Evolutionary conservation across 805 yeast genomes (phyloP), one percentile per base, ranked within the genome.

Genomic region (Kodamaea leandrae): DNA sequence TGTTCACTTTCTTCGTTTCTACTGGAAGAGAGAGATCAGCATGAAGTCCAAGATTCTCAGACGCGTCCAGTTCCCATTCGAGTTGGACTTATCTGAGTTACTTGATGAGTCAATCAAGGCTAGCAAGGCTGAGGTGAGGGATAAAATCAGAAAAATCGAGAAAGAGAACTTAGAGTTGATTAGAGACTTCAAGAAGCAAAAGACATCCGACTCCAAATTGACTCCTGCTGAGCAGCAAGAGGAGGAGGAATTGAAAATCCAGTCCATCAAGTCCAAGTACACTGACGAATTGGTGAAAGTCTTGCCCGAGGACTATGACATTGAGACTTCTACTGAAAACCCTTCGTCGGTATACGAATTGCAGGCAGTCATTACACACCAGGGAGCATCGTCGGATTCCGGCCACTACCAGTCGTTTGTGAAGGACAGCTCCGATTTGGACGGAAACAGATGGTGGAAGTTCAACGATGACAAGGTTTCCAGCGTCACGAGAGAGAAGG

Each of bases 341-440:
- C 91, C 95, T 4, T 82, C 95, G 0, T 87, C 93, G 1, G 77
- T 93, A 27, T 93, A 93, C 58, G 89, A 88, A 49, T 76, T 93
- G 49, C 68, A 72, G 27, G 88, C 95, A 2, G 78, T 93, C 17
- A 79, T 93, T 45, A 88, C 98, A 1, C 99, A 93, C 66, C 85
- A 83, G 57, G 99, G 99, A 37, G 82, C 96, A 6, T 81, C 90
- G 32, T 96, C 98, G 0, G 98, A 93, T 61, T 84, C 96, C 20
- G 99, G 99, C 13, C 99, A 93, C 64, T 93, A 93, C 64, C 97
- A 90, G 66, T 82, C 91, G 20, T 93, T 86, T 66, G 82, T 85
- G 12, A 82, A 77, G 53, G 93, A 90, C 61, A 78, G 72, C 24
- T 64, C 63, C 14, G 88, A 83, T 55, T 55, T 71, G 38, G 74